Percentiles rank a stretch among this genome's conserved stretches.
Evolutionary conservation across 164 flowering plant species (phyloP).

Genomic region (Berberis thunbergii): DNA sequence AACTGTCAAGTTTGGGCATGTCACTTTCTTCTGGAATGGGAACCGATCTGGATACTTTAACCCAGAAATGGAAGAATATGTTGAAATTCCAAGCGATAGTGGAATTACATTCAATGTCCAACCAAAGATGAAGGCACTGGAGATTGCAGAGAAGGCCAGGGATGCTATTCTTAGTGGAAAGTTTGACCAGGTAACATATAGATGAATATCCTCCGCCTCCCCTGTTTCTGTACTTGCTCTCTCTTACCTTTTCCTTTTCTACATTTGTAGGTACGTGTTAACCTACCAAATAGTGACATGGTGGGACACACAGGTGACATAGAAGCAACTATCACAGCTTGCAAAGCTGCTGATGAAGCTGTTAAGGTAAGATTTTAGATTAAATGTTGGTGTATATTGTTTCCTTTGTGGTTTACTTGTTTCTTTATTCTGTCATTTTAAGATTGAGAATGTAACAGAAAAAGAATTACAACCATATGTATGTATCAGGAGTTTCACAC

Average conservation of each 20-base stretch:
- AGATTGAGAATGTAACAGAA: too few species aligned
- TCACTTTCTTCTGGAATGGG: slow-evolving; percentile 99
- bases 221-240: neutral
- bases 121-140: slow-evolving; percentile 94
- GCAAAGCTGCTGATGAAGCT: slow-evolving; percentile 96
- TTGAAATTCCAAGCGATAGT: slow-evolving; percentile 92
- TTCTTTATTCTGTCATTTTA: neutral
- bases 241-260: neutral
- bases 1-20: slow-evolving; percentile 98
- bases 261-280: slow-evolving; percentile 54
- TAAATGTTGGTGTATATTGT: neutral
- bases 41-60: slow-evolving; percentile 91
- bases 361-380: slow-evolving; percentile 56
- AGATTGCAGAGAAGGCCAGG: slow-evolving; percentile 89
- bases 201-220: neutral
- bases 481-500: too few species aligned
- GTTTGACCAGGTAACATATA: slow-evolving; percentile 65
- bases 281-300: slow-evolving; percentile 34
- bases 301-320: slow-evolving; percentile 95
- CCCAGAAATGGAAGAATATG: slow-evolving; percentile 76
- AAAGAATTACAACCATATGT: too few species aligned
- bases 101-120: slow-evolving; percentile 90
- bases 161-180: slow-evolving; percentile 86
- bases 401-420: neutral
- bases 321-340: slow-evolving; percentile 76